These are phyloP conservation scores for Rhizophora mangle DNA, from an alignment of 345 rosid genomes.

Conservation along the genomic window DNA sequence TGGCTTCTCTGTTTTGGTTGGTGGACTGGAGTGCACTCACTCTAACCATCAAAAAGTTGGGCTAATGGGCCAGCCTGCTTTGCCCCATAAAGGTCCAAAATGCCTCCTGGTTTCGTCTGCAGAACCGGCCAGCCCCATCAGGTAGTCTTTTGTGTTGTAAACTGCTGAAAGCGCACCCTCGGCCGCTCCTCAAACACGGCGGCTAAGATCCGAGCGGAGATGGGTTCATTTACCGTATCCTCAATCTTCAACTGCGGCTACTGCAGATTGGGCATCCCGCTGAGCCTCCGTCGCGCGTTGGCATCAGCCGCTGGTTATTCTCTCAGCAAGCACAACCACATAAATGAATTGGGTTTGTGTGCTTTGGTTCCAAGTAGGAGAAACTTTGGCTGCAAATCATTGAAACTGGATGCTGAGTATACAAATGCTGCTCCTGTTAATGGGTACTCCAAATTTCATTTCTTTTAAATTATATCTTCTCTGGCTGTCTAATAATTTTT, in stretches of 20 bases:
- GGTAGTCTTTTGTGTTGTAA: no score
- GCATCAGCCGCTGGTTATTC: no score
- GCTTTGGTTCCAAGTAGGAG: slow-evolving; percentile 8
- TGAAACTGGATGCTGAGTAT: slow-evolving; percentile 24
- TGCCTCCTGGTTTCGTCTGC: no score
- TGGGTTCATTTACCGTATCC: slow-evolving; percentile 37
- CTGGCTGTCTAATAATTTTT: not conserved
- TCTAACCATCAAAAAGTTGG: no score
- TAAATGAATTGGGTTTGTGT: no score
- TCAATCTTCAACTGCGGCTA: slow-evolving; percentile 39
- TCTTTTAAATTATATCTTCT: not conserved
- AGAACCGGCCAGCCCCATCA: no score
- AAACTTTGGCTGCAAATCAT: slow-evolving; percentile 36
- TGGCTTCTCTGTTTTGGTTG: not conserved
- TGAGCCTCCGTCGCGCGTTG: not conserved
- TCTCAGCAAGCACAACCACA: no score
- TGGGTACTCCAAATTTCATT: slow-evolving; percentile 39
- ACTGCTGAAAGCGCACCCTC: no score
- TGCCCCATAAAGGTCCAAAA: no score
- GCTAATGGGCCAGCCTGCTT: no score
- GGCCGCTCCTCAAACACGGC: not conserved
- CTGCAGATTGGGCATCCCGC: slow-evolving; percentile 42
- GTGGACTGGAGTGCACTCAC: not conserved
- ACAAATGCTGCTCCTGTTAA: slow-evolving; percentile 31
- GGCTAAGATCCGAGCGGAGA: not conserved